Evolutionary conservation across 139 green algal genomes (phyloP).

Genomic region (Tetraselmis chui): DNA sequence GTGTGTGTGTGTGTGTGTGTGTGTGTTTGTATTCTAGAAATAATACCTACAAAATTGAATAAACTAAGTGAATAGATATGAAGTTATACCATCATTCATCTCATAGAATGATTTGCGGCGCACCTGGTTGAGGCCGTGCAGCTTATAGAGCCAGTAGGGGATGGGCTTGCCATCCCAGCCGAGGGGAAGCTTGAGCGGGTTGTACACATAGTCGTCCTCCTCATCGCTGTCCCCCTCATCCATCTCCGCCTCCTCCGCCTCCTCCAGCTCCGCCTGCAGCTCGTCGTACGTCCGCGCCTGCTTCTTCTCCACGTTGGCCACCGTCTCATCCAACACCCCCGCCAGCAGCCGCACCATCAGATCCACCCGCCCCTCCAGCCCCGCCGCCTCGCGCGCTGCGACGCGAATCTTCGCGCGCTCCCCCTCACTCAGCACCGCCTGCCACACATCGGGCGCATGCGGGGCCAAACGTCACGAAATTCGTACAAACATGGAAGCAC

Average conservation of each 20-base stretch:
- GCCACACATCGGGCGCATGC: too few species aligned
- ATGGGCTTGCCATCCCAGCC: constrained; percentile 99
- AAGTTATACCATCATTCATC: constrained; percentile 2
- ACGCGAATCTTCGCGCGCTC: constrained; percentile 13
- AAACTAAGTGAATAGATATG: constrained; percentile 1
- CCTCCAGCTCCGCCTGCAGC: constrained; percentile 54
- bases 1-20: too few species aligned
- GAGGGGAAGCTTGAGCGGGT: constrained; percentile 97
- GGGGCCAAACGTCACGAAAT: too few species aligned
- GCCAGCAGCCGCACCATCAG: constrained; percentile 48
- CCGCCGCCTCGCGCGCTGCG: constrained; percentile 9
- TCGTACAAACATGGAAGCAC: constrained; percentile 9
- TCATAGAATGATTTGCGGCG: background rate
- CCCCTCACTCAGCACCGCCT: constrained; percentile 31
- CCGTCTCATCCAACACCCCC: constrained; percentile 64
- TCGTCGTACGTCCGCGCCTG: constrained; percentile 89
- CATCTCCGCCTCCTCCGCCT: constrained; percentile 48
- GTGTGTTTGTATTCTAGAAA: too few species aligned
- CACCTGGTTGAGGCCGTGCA: constrained; percentile 93
- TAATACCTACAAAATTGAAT: constrained; percentile 9
- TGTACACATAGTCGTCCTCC: constrained; percentile 92
- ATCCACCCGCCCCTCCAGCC: constrained; percentile 36
- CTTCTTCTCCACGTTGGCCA: constrained; percentile 86
- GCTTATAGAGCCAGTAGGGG: constrained; percentile 99
- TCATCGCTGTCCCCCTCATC: constrained; percentile 58